A percentile compares a stretch with the other conserved stretches of the same genome.
phyloP scores from a whole-genome alignment of 2,329 filamentous ascomycete genomes.

The Claviceps quebecensis region DNA sequence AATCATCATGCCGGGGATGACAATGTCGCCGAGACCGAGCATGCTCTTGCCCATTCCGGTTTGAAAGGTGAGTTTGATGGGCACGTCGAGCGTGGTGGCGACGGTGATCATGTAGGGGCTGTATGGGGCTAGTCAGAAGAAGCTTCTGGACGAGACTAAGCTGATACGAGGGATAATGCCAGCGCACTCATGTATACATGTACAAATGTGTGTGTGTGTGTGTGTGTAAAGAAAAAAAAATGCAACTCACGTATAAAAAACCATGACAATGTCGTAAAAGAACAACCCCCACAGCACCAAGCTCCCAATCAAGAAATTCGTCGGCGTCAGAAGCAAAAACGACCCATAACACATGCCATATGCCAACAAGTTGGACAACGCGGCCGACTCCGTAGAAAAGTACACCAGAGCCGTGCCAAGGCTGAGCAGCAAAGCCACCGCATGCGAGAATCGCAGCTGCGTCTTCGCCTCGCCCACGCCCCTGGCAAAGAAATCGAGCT shows the following conservation, averaged over 20 bases:
- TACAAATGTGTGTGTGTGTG: no score
- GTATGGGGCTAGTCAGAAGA: neutral
- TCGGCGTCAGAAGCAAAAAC: slow-evolving; percentile 74
- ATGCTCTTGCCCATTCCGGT: slow-evolving; percentile 58
- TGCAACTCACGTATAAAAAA: slow-evolving; percentile 63
- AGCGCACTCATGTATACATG: no score
- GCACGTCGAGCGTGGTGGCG: slow-evolving; percentile 77
- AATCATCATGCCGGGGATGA: slow-evolving; percentile 83
- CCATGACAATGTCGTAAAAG: slow-evolving; percentile 89
- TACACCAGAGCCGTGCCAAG: slow-evolving; percentile 45
- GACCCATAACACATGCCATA: slow-evolving; percentile 77
- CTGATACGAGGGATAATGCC: no score
- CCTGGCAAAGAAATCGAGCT: slow-evolving; percentile 34
- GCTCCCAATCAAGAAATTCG: slow-evolving; percentile 70
- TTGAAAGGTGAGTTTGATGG: slow-evolving; percentile 76
- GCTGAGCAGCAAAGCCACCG: slow-evolving; percentile 41
- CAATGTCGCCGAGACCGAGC: slow-evolving; percentile 87
- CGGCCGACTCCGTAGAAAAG: slow-evolving; percentile 43
- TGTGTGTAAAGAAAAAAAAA: neutral
- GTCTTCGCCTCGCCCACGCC: slow-evolving; percentile 33
- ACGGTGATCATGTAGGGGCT: slow-evolving; percentile 76
- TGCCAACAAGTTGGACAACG: slow-evolving; percentile 73
- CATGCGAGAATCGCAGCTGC: slow-evolving; percentile 40
- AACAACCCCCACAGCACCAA: slow-evolving; percentile 69
- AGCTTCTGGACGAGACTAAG: neutral